Evolutionary conservation across 192 early-diverging fungal species (phyloP), one percentile per base, ranked within the genome.

Genomic region (Entomortierella chlamydospora): DNA sequence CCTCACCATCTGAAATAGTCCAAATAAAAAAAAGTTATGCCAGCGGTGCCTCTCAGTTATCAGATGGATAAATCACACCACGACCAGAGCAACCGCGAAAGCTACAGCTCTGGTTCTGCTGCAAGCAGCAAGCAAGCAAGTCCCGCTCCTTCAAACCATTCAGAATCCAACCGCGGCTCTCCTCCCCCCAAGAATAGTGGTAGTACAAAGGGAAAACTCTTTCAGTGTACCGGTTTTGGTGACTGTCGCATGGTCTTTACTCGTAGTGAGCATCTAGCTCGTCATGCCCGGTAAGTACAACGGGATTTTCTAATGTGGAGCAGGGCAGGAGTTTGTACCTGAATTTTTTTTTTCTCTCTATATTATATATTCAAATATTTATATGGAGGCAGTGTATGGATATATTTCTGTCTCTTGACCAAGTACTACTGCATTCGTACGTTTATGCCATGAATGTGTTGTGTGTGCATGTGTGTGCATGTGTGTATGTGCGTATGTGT

Each of bases 211-310:
- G 68, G 76, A 30, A 79, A 79, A 50, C 67, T 79, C 47, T 79
- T 79, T 33, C 76, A 79, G 34, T 79, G 76, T 41, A 59, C 76
- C 1, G 76, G 76, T 23, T 79, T 70, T 70, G 76, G 76, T 15
- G 76, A 79, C 51, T 79, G 76, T 31, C 76, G 76, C 41, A 79
- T 79, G 76, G 76, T 79, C 55, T 79, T 79, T 60, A 79, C 76
- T 13, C 67, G 76, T 11, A 79, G 76, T 30, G 76, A 79, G 20
- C 76, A 79, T 47, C 57, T 79, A 4, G 76, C 76, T 28, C 61
- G 76, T 18, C 76, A 79, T 47, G 76, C 76, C 17, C 61, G 76
- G 76, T 79, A 79, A 29, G 76, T 7, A n/a, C 26, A 42, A 39
- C 8, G 34, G 8, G 17, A 33, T n/a, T n/a, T n/a, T n/a, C n/a